These are phyloP conservation scores for Wallacemonas sp. DNA, from an alignment of 208 protist genomes.

Conservation along the genomic window DNA sequence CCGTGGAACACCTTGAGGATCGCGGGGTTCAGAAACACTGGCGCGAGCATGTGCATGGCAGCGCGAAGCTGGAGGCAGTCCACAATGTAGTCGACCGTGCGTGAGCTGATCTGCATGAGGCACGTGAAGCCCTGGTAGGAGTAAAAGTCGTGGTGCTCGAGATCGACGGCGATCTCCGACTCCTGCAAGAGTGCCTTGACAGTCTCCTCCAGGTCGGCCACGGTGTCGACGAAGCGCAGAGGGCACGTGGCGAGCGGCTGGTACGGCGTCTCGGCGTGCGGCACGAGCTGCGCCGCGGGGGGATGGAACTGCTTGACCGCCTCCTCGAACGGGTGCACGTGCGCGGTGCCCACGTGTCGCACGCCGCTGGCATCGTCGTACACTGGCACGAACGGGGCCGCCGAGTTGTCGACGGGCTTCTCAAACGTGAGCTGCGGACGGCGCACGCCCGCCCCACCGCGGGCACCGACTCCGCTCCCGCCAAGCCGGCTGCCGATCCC, in stretches of 20 bases:
- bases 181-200: constrained; percentile 47
- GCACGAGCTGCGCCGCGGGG: constrained; percentile 56
- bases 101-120: constrained; percentile 98
- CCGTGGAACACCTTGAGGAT: constrained; percentile 98
- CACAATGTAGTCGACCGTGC: constrained; percentile 96
- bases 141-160: constrained; percentile 95
- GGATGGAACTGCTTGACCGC: constrained; percentile 51
- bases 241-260: constrained; percentile 62
- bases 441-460: constrained; percentile 36
- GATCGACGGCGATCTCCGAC: constrained; percentile 94
- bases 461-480: neutral
- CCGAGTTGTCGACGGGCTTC: constrained; percentile 73
- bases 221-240: constrained; percentile 73
- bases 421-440: constrained; percentile 85
- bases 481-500: neutral
- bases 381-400: constrained; percentile 56
- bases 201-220: constrained; percentile 49
- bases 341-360: constrained; percentile 49
- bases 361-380: constrained; percentile 64
- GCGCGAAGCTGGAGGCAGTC: constrained; percentile 95
- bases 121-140: constrained; percentile 97
- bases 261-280: constrained; percentile 53
- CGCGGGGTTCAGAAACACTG: constrained; percentile 89
- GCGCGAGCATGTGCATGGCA: constrained; percentile 88
- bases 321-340: constrained; percentile 77